Evolutionary conservation across 75 land plant genomes (phyloP).

Genomic region (Cupressus sempervirens): DNA sequence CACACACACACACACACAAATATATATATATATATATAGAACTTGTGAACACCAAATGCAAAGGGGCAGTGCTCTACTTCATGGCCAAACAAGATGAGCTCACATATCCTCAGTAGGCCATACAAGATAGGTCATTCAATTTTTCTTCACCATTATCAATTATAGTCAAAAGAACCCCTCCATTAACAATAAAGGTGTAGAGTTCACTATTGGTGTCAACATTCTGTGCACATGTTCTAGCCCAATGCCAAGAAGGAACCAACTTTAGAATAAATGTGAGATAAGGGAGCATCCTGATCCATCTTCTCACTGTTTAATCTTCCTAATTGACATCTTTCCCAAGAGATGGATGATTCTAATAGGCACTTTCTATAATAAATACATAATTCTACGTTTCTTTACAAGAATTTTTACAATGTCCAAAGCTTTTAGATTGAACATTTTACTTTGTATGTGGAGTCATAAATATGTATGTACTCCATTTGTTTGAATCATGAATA

Average conservation of each 20-base stretch:
- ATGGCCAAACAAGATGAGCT: neutral
- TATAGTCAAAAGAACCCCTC: too few relatives aligned
- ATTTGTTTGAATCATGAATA: neutral
- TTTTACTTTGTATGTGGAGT: neutral
- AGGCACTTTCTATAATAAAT: neutral
- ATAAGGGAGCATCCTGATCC: neutral
- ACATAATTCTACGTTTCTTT: neutral
- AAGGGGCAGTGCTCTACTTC: neutral
- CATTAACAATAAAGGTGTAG: neutral
- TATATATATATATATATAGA: too few relatives aligned
- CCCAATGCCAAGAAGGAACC: neutral
- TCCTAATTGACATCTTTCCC: neutral
- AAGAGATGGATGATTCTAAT: neutral
- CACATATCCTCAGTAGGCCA: neutral
- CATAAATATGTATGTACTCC: neutral
- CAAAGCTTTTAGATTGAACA: neutral
- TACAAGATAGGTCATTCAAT: neutral
- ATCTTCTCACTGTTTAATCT: neutral
- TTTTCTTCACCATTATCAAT: too few relatives aligned
- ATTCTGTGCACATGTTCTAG: neutral
- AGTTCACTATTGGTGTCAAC: neutral
- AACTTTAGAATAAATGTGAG: neutral
- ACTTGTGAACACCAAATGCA: neutral
- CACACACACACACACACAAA: too few relatives aligned
- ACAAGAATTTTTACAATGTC: neutral